Evolutionary conservation across 192 early-diverging fungal species (phyloP).

Genomic region (Linnemannia hyalina): DNA sequence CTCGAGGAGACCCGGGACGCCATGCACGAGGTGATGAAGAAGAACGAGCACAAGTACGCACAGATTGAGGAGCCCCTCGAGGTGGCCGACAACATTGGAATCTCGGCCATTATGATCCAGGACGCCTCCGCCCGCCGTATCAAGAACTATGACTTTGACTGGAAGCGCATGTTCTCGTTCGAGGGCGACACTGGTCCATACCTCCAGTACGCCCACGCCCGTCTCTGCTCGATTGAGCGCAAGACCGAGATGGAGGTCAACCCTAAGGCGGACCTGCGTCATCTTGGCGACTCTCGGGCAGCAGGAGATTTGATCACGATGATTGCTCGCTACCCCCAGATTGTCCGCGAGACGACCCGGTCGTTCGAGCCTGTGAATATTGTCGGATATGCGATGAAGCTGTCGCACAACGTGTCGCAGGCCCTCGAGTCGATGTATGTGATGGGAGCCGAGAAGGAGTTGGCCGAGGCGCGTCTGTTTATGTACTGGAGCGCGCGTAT

Average conservation of each 20-base stretch:
- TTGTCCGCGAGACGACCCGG: constrained; percentile 74
- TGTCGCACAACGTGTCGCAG: constrained; percentile 85
- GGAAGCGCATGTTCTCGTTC: constrained; percentile 92
- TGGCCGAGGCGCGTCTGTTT: constrained; percentile 90
- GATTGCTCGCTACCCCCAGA: constrained; percentile 89
- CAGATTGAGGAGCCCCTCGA: constrained; percentile 86
- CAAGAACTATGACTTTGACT: constrained; percentile 96
- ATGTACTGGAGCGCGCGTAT: constrained; percentile 87
- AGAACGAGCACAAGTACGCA: constrained; percentile 88
- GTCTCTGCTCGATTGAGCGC: constrained; percentile 95
- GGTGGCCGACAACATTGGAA: constrained; percentile 91
- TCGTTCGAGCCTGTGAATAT: constrained; percentile 88
- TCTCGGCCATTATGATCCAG: constrained; percentile 92
- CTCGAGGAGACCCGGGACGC: constrained; percentile 86
- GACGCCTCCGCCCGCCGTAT: constrained; percentile 92
- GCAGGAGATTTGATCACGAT: constrained; percentile 81
- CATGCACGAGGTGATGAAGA: constrained; percentile 93
- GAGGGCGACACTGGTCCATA: constrained; percentile 99
- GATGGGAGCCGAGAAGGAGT: constrained; percentile 72
- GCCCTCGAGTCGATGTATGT: constrained; percentile 86
- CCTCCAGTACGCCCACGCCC: constrained; percentile 98
- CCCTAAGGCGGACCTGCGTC: constrained; percentile 73
- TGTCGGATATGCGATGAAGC: constrained; percentile 87
- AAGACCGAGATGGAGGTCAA: constrained; percentile 72
- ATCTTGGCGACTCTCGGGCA: constrained; percentile 74